These are phyloP conservation scores for Phytophthora kernoviae DNA, from an alignment of 352 stramenopile genomes.

Conservation along the genomic window DNA sequence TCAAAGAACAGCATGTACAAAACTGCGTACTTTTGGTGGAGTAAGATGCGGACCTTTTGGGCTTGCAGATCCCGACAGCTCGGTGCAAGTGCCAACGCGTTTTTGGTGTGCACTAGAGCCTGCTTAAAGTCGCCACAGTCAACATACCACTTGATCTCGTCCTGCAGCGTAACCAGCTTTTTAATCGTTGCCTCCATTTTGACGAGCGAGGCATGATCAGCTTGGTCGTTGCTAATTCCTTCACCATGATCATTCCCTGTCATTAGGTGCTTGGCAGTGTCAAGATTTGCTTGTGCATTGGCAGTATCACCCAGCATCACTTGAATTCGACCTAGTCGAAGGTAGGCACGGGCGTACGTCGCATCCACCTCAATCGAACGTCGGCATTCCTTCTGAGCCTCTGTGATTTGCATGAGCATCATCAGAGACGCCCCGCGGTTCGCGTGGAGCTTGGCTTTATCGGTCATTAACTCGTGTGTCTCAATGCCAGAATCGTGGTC, in stretches of 20 bases:
- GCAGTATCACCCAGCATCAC: conserved; percentile 64
- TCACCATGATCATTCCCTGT: conserved; percentile 12
- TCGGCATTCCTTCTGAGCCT: conserved; percentile 74
- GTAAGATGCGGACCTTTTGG: conserved; percentile 65
- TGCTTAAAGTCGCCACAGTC: conserved; percentile 51
- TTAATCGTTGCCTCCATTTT: conserved; percentile 65
- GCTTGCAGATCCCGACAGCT: conserved; percentile 60
- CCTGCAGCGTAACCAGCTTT: conserved; percentile 47
- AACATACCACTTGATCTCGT: conserved; percentile 66
- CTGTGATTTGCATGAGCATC: conserved; percentile 75
- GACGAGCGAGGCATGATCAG: conserved; percentile 45
- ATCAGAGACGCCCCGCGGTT: conserved; percentile 81
- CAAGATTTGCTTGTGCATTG: conserved; percentile 55
- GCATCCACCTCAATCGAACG: conserved; percentile 67
- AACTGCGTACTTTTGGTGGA: conserved; percentile 66
- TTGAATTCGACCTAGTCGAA: conserved; percentile 74
- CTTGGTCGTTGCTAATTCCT: conserved; percentile 30
- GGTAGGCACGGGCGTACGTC: conserved; percentile 74
- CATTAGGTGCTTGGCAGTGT: conserved; percentile 53
- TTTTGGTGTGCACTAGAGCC: conserved; percentile 54
- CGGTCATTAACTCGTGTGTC: conserved; percentile 50
- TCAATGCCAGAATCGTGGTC: conserved; percentile 32
- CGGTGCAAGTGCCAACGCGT: conserved; percentile 56
- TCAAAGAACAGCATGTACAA: neutral
- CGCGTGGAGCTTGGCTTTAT: conserved; percentile 83